Conservation (phyloP, 139 green algal genomes). For the Ettlia oleoabundans region DNA sequence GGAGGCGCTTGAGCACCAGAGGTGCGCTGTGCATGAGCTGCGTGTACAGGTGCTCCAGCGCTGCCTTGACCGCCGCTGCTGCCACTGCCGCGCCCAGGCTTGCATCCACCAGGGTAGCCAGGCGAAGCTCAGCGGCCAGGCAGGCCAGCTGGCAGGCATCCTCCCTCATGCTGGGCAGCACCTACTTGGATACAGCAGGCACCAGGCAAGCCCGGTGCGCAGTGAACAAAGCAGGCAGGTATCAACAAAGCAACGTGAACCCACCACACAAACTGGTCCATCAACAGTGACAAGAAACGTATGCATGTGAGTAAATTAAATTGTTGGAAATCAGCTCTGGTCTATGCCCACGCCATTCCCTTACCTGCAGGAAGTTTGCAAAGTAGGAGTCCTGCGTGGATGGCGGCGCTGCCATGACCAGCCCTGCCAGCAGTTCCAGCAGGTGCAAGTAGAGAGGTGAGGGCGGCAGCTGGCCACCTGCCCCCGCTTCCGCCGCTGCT, state of each 20-base stretch:
- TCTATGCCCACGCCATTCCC: not conserved
- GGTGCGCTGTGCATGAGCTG: not conserved
- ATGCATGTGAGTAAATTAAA: not conserved
- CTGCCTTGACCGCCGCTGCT: not conserved
- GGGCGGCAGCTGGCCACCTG: not conserved
- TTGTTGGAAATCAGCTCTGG: not conserved
- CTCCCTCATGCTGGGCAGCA: not conserved
- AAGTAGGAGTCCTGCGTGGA: not conserved
- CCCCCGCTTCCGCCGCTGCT: conserved; percentile 23
- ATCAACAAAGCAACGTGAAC: not conserved
- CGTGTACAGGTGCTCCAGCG: not conserved
- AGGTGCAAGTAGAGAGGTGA: conserved; percentile 30
- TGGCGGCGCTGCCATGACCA: conserved; percentile 8
- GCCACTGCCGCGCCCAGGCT: not conserved
- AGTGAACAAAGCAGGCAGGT: not conserved
- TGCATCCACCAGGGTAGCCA: conserved; percentile 16
- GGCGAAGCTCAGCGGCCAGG: conserved; percentile 18
- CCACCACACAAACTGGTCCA: not conserved
- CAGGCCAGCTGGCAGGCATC: conserved; percentile 31
- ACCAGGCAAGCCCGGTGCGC: not conserved
- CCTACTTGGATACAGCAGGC: not conserved
- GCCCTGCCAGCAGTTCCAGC: conserved; percentile 21
- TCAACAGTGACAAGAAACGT: not conserved
- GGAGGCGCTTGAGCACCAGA: not conserved
- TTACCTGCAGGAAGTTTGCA: conserved; percentile 26